Evolutionary conservation across 225 moss, liverwort and hornwort species (phyloP).

Genomic region (Asterella californica): DNA sequence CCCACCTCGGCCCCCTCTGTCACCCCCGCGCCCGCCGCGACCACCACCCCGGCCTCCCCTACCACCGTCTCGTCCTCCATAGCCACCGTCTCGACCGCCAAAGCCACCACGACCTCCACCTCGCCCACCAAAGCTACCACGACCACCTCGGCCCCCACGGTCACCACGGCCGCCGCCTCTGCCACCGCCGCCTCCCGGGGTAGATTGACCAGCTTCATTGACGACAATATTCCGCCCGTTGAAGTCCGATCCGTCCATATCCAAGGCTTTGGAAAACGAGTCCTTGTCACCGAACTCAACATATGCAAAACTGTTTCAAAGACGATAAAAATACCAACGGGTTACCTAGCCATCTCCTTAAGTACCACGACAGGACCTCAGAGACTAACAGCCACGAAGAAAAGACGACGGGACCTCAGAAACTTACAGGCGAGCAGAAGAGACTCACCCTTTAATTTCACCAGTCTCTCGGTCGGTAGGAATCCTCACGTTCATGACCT

Average conservation of each 20-base stretch:
- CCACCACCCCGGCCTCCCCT: slow-evolving; percentile 36
- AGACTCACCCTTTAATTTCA: slow-evolving; percentile 24
- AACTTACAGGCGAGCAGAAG: neutral
- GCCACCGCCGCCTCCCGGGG: slow-evolving; percentile 36
- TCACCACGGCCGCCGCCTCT: slow-evolving; percentile 16
- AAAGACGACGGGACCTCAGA: neutral
- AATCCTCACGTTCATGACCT: slow-evolving; percentile 16
- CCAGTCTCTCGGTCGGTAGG: slow-evolving; percentile 19
- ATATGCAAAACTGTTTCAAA: slow-evolving; percentile 36
- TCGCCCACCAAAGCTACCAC: slow-evolving; percentile 5
- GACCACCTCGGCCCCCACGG: neutral
- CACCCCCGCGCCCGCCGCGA: slow-evolving; percentile 32
- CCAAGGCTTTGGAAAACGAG: slow-evolving; percentile 23
- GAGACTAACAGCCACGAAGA: too few species aligned
- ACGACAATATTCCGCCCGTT: slow-evolving; percentile 29
- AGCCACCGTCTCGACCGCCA: slow-evolving; percentile 35
- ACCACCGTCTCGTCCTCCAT: slow-evolving; percentile 33
- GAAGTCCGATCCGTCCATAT: slow-evolving; percentile 22
- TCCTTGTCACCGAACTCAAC: slow-evolving; percentile 37
- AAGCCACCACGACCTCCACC: slow-evolving; percentile 27
- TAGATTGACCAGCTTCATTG: slow-evolving; percentile 37
- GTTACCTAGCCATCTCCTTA: neutral
- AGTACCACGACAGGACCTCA: neutral
- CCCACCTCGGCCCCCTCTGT: slow-evolving; percentile 35
- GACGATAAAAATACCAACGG: neutral